phyloP scores from a whole-genome alignment of 148 eudicot species.

The Diospyros kaki region DNA sequence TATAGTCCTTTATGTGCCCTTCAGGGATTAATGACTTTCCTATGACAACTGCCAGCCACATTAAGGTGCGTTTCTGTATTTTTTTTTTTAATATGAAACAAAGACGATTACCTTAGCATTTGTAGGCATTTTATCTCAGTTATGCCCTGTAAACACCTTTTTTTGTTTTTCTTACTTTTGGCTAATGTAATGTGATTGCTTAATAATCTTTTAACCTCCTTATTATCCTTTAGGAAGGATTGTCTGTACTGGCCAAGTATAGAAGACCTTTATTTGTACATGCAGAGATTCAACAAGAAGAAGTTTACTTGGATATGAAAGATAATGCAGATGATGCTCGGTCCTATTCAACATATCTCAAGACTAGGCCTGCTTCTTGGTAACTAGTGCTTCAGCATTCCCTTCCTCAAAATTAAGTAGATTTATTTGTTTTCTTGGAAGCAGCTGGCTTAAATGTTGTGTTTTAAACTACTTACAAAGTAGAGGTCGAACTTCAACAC shows the following conservation, averaged over 20 bases:
- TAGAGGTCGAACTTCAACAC: background rate
- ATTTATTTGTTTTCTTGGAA: background rate
- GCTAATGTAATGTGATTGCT: background rate
- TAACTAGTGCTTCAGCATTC: conserved; percentile 19
- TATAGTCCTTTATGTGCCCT: conserved; percentile 97
- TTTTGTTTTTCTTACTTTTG: background rate
- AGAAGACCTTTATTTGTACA: conserved; percentile 91
- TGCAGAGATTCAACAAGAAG: conserved; percentile 67
- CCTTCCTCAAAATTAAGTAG: background rate
- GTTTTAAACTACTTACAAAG: background rate
- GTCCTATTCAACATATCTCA: conserved; percentile 74
- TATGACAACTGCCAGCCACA: conserved; percentile 83
- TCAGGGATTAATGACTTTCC: conserved; percentile 98
- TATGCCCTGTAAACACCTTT: background rate
- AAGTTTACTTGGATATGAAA: conserved; percentile 24
- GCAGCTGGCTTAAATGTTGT: background rate
- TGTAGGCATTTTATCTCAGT: background rate
- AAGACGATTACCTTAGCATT: background rate
- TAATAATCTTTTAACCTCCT: background rate
- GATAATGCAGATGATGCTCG: conserved; percentile 40
- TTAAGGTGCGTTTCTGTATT: conserved; percentile 47
- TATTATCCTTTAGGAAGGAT: conserved; percentile 58
- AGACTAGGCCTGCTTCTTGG: conserved; percentile 88
- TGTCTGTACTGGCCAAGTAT: conserved; percentile 70
- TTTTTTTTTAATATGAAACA: background rate